Evolutionary conservation across 257 asterid genomes (phyloP), one percentile per base, ranked within the genome.

Genomic region (Ilex asprella): DNA sequence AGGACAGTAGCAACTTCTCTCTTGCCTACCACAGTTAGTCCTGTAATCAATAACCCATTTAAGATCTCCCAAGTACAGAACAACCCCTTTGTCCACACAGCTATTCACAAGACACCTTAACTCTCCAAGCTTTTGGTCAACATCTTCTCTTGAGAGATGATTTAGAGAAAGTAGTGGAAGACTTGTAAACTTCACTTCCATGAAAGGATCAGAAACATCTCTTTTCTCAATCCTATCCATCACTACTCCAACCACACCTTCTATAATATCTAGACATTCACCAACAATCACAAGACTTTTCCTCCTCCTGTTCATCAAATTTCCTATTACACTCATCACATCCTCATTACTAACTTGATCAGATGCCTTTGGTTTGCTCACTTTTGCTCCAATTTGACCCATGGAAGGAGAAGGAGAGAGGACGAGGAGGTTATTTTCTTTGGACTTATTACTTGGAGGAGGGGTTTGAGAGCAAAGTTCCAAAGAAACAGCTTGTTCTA

Each of bases 11-110:
- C 10, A 14, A 14, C 30, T 53, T 21, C 57, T 53, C 27, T 14
- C 57, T 53, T 53, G 57, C 10, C 30, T 29, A n/a, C 5, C 57
- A 49, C 16, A 49, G n/a, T 12, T 49, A 15, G 3, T 4, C 16
- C 54, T 49, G 11, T 16, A 53, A 7, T 53, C 57, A 7, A 27
- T 53, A 53, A 53, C 11, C 57, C 57, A 14, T 27, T n/a, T 53
- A n/a, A 53, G 57, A 53, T 53, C 57, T 53, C 57, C 57, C 57
- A 53, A 15, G 15, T 53, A 53, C 30, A 53, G 15, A 53, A 53
- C 57, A n/a, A 53, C 30, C 30, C 57, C 57, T 53, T 53, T 53
- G 27, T 53, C 57, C 30, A 53, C 29, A 21, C 14, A 21, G 29
- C 30, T 53, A 3, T 53, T n/a, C 2, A 53, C 57, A 6, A 14